Evolutionary conservation across 371 early-diverging fungal genomes (phyloP).

Genomic region (Basidiobolus meristosporus): DNA sequence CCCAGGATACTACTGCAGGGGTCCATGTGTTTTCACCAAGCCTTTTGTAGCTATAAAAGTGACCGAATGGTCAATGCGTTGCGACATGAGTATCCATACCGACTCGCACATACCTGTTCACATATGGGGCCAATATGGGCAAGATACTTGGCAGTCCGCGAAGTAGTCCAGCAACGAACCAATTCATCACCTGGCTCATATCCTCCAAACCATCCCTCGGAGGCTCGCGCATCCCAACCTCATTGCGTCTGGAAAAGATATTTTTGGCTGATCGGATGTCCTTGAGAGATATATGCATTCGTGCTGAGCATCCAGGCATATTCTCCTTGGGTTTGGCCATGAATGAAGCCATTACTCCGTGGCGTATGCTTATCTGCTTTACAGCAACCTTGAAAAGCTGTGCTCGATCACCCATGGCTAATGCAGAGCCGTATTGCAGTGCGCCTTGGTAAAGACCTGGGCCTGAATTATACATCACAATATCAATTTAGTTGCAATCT

Average conservation of each 20-base stretch:
- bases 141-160: slow-evolving; percentile 51
- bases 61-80: neutral
- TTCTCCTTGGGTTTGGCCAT: slow-evolving; percentile 69
- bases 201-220: no score
- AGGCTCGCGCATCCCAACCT: no score
- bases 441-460: slow-evolving; percentile 79
- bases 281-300: slow-evolving; percentile 54
- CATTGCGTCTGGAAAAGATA: no score
- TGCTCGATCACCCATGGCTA: slow-evolving; percentile 53
- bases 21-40: slow-evolving; percentile 70
- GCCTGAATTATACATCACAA: slow-evolving; percentile 10
- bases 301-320: slow-evolving; percentile 68
- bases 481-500: neutral
- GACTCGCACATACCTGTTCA: slow-evolving; percentile 40
- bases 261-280: slow-evolving; percentile 20
- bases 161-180: slow-evolving; percentile 58
- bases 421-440: slow-evolving; percentile 33
- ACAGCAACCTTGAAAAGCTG: slow-evolving; percentile 57
- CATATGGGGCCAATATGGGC: slow-evolving; percentile 57
- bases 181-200: slow-evolving; percentile 24
- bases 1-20: slow-evolving; percentile 61
- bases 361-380: slow-evolving; percentile 51
- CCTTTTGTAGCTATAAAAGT: slow-evolving; percentile 54
- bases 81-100: neutral
- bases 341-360: slow-evolving; percentile 55